These are phyloP conservation scores for Mortierella sp. DNA, from an alignment of 371 early-diverging fungal species.

Conservation along the genomic window DNA sequence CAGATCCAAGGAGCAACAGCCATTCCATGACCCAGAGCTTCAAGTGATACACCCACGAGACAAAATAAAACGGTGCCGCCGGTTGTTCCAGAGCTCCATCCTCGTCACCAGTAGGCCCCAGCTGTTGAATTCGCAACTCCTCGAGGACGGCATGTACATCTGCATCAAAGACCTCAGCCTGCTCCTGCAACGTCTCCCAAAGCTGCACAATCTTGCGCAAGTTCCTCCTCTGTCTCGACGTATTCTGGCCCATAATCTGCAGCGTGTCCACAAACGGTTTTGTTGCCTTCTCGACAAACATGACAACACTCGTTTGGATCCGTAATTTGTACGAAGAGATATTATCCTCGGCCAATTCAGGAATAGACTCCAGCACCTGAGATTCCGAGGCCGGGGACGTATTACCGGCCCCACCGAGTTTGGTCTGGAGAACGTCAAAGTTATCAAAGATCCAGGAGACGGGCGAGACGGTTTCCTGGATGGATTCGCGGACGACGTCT, in stretches of 20 bases:
- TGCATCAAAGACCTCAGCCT: constrained; percentile 62
- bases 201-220: constrained; percentile 69
- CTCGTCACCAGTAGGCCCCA: not conserved
- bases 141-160: constrained; percentile 44
- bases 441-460: constrained; percentile 44
- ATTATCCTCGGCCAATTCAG: constrained; percentile 18
- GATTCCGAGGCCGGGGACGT: not conserved
- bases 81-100: constrained; percentile 6
- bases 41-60: constrained; percentile 81
- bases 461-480: constrained; percentile 41
- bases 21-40: constrained; percentile 75
- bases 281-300: constrained; percentile 42
- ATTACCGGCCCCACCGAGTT: not conserved
- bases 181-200: constrained; percentile 80
- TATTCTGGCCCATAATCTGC: constrained; percentile 78
- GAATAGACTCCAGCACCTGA: not conserved
- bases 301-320: constrained; percentile 20
- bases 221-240: constrained; percentile 77
- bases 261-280: constrained; percentile 72
- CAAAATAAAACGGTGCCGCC: constrained; percentile 69
- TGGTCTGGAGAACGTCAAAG: constrained; percentile 17
- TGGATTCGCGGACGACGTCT: constrained; percentile 28
- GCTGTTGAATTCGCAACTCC: constrained; percentile 34
- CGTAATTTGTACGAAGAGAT: constrained; percentile 13
- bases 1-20: constrained; percentile 75